Conservation (phyloP, 495 filamentous ascomycete genomes). For the Aspergillus saccharolyticus region DNA sequence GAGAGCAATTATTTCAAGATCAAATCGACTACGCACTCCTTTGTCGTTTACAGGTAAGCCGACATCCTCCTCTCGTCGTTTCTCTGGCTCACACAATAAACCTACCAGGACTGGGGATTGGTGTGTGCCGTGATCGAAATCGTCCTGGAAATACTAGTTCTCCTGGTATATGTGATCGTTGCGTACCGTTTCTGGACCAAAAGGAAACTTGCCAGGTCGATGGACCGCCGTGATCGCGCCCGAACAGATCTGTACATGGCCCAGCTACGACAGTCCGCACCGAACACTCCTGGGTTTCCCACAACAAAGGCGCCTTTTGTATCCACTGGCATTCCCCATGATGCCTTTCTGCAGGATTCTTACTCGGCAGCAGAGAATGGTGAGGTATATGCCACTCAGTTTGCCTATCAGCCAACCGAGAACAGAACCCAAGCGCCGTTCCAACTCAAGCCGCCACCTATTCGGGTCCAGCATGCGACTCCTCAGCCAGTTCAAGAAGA, state of each 20-base stretch:
- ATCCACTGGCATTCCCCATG: slow-evolving; percentile 28
- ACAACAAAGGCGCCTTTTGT: slow-evolving; percentile 48
- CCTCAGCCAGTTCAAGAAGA: slow-evolving; percentile 58
- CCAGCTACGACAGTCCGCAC: slow-evolving; percentile 88
- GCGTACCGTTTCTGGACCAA: slow-evolving; percentile 98
- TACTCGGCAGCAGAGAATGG: slow-evolving; percentile 57
- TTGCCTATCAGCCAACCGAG: slow-evolving; percentile 44
- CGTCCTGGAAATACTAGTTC: slow-evolving; percentile 85
- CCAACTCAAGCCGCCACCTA: slow-evolving; percentile 78
- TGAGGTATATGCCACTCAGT: slow-evolving; percentile 37
- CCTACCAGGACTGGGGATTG: slow-evolving; percentile 77
- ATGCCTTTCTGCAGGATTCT: slow-evolving; percentile 42
- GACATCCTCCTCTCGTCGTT: neutral
- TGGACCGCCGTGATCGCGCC: slow-evolving; percentile 91
- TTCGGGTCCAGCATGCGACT: slow-evolving; percentile 68
- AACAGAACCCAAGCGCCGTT: slow-evolving; percentile 56
- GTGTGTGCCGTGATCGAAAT: slow-evolving; percentile 97
- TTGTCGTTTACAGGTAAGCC: slow-evolving; percentile 82
- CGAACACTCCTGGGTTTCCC: slow-evolving; percentile 84
- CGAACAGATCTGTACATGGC: slow-evolving; percentile 93
- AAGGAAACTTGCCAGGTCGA: slow-evolving; percentile 86
- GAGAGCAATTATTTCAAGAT: slow-evolving; percentile 65
- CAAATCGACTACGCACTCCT: slow-evolving; percentile 86
- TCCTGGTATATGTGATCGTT: slow-evolving; percentile 85
- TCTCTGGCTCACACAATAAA: neutral